Evolutionary conservation across 495 filamentous ascomycete species (phyloP).

Genomic region (Penicillium egyptiacum): DNA sequence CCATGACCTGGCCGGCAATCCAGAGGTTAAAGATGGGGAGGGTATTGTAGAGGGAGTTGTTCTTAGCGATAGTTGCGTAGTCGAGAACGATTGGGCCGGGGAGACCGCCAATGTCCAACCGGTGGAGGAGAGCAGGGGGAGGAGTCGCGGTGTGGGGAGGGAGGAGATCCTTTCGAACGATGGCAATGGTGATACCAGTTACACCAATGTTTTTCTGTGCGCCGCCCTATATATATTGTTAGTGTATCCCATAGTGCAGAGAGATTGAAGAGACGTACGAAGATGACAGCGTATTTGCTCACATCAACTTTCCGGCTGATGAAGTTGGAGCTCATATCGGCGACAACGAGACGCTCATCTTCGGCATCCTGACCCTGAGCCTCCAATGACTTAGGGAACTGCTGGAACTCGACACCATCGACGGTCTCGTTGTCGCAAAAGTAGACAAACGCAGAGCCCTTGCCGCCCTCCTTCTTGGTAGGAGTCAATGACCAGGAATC

Average conservation of each 20-base stretch:
- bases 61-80: conserved; percentile 79
- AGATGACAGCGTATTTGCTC: conserved; percentile 59
- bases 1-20: conserved; percentile 82
- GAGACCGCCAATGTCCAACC: conserved; percentile 60
- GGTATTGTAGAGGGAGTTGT: conserved; percentile 92
- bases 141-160: conserved; percentile 59
- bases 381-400: conserved; percentile 65
- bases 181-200: conserved; percentile 80
- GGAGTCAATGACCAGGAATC: conserved; percentile 73
- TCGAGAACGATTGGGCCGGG: conserved; percentile 75
- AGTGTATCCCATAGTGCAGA: neutral
- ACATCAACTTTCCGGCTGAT: conserved; percentile 65
- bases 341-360: conserved; percentile 66
- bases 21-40: conserved; percentile 92
- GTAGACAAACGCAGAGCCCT: conserved; percentile 73
- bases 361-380: conserved; percentile 50
- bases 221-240: conserved; percentile 46
- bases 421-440: conserved; percentile 85
- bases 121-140: conserved; percentile 62
- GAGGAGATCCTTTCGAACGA: conserved; percentile 75
- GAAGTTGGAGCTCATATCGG: conserved; percentile 80
- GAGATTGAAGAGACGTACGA: conserved; percentile 30
- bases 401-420: conserved; percentile 91
- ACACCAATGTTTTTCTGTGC: conserved; percentile 90
- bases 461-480: conserved; percentile 49